These are phyloP conservation scores for Vishniacozyma victoriae DNA, from an alignment of 768 basidiomycete genomes.

Conservation along the genomic window DNA sequence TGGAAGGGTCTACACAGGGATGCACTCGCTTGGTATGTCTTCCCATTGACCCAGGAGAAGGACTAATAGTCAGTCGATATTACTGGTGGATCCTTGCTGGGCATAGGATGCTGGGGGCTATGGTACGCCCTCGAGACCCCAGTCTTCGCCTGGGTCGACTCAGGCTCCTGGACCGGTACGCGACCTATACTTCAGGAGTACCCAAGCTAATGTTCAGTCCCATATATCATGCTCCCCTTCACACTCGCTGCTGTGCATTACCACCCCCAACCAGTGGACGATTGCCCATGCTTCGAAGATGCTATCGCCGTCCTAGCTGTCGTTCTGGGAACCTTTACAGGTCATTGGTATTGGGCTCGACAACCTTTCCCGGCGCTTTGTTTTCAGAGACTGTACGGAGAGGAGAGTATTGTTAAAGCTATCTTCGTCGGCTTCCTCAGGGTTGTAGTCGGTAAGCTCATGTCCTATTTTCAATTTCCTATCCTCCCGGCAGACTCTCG, in stretches of 20 bases:
- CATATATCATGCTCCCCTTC: conserved; percentile 42
- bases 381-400: not conserved
- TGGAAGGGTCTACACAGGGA: conserved; percentile 47
- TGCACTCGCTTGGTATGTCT: conserved; percentile 43
- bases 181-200: conserved; percentile 46
- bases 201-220: conserved; percentile 23
- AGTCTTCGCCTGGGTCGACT: conserved; percentile 50
- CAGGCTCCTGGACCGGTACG: conserved; percentile 44
- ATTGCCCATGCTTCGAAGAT: conserved; percentile 97
- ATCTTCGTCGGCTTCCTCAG: not conserved
- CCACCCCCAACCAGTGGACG: conserved; percentile 90
- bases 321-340: conserved; percentile 64
- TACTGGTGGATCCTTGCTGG: conserved; percentile 52
- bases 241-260: conserved; percentile 72
- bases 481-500: not conserved
- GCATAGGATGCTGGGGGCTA: conserved; percentile 59
- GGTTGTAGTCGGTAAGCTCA: too few species aligned
- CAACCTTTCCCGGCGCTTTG: not conserved
- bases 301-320: conserved; percentile 89
- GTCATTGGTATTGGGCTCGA: conserved; percentile 55
- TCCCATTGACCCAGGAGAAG: not conserved
- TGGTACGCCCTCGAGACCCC: conserved; percentile 47
- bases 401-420: not conserved
- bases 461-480: not conserved
- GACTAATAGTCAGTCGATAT: conserved; percentile 33